phyloP scores from a whole-genome alignment of 2,329 filamentous ascomycete species.

The Pseudogymnoascus sp. region DNA sequence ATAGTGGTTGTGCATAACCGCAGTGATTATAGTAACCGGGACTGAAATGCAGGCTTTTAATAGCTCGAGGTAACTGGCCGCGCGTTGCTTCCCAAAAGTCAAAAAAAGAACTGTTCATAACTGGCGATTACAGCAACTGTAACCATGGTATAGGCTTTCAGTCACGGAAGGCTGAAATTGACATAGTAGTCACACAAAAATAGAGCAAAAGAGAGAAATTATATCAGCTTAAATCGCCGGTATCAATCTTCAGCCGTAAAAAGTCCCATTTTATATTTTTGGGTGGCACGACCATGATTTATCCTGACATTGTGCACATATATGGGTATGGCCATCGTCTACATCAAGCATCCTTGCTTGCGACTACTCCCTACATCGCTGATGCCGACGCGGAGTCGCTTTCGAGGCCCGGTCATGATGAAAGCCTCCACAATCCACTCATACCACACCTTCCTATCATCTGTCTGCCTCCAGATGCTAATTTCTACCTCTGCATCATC shows the following conservation, averaged over 20 bases:
- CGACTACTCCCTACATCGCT: conserved; percentile 62
- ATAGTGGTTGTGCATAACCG: not conserved
- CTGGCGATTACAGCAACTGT: not conserved
- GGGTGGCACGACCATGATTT: not conserved
- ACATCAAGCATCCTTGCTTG: conserved; percentile 66
- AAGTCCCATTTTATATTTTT: not conserved
- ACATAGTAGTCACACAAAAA: not conserved
- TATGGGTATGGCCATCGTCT: not conserved
- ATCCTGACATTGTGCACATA: not conserved
- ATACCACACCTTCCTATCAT: conserved; percentile 95
- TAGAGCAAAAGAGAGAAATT: not conserved
- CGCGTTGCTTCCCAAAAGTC: not conserved
- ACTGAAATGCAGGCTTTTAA: not conserved
- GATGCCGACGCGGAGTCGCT: conserved; percentile 55
- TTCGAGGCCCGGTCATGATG: conserved; percentile 50
- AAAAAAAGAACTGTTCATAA: not conserved
- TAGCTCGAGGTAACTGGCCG: not conserved
- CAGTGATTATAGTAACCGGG: not conserved
- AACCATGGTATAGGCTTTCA: not conserved
- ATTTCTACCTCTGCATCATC: conserved; percentile 78
- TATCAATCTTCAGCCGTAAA: not conserved
- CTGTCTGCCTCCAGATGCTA: conserved; percentile 92
- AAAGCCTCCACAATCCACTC: conserved; percentile 94
- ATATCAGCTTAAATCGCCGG: not conserved
- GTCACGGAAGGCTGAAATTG: not conserved